Base-by-base conservation (phyloP, 208 protist species). In the Crithidia expoeki region DNA sequence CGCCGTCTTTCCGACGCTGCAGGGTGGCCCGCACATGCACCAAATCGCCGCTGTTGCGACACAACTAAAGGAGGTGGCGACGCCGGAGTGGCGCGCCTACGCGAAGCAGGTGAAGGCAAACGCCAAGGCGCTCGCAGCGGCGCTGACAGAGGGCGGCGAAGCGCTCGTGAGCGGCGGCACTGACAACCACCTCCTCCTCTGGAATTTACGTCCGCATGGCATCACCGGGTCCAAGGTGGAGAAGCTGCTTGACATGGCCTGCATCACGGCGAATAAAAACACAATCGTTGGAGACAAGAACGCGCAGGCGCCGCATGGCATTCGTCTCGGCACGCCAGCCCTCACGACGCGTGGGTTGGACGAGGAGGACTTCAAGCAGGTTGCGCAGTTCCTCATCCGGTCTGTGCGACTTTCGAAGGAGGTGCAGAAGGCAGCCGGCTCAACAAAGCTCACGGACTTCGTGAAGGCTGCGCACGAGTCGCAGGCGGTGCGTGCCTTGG, bases 11-110 rank as follows among this genome's bases (percentile, higher is more conserved):
- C 98, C 98, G 9, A 81, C 83, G 16, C 76, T 96, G 32, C 98
- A 99, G 87, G 99, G 98, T 44, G 98, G 99, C 30, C 98, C 98
- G 50, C 99, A 99, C 81, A 97, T 99, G 77, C 84, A 99, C 80
- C 90, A 97, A 62, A 99, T 99, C 75, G 98, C 97, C 32, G 98
- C 85, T 40, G 86, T 99, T 21, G 97, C 97, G 19, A 95, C 97
- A 19, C 96, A 98, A 71, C 85, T 99, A 57, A 94, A 97, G 71
- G 93, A 99, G 80, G 97, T 98, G 16, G 64, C 61, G 34, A 88
- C 86, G n/a, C 94, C 90, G n/a, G 91, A 98, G 74, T 99, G 98
- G 89, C 93, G 93, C 40, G 63, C 76, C 25, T 99, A 99, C 80
- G 86, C 89, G 25, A 44, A 87, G 58, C 94, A 98, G 78, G 93